Conservation (phyloP, 2,329 filamentous ascomycete genomes). For the Emmonsiellopsis sp. region DNA sequence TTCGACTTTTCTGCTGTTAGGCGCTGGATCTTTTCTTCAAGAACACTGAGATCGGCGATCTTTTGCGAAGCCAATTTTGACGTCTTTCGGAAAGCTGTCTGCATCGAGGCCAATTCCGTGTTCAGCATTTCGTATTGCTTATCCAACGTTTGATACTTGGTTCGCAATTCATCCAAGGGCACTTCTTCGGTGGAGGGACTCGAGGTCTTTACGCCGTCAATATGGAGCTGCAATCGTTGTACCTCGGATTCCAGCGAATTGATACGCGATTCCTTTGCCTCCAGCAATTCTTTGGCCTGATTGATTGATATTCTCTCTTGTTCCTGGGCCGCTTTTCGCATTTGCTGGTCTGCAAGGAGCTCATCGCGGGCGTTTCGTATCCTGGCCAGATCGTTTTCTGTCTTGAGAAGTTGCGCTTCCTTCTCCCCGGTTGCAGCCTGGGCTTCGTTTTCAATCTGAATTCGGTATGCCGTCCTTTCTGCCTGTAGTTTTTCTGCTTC, state of each 20-base stretch:
- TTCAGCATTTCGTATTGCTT: constrained; percentile 77
- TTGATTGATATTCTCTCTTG: constrained; percentile 61
- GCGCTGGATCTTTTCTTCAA: constrained; percentile 70
- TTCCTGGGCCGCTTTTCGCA: constrained; percentile 70
- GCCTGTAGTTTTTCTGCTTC: constrained; percentile 77
- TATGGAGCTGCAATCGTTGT: constrained; percentile 54
- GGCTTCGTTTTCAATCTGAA: constrained; percentile 71
- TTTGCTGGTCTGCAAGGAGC: constrained; percentile 67
- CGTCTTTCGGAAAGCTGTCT: constrained; percentile 83
- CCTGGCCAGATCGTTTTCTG: constrained; percentile 76
- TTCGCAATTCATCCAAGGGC: constrained; percentile 60
- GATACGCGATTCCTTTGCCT: constrained; percentile 73
- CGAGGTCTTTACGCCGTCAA: constrained; percentile 39
- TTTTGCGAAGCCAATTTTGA: constrained; percentile 80
- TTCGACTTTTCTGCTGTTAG: constrained; percentile 85
- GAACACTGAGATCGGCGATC: constrained; percentile 61
- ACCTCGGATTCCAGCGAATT: constrained; percentile 73
- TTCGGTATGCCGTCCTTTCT: constrained; percentile 73
- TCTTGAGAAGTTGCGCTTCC: constrained; percentile 69
- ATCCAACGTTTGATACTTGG: constrained; percentile 65
- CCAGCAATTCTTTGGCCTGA: constrained; percentile 71
- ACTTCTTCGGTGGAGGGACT: constrained; percentile 48
- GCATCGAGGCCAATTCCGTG: constrained; percentile 79
- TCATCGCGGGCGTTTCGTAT: constrained; percentile 82
- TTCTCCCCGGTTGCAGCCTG: constrained; percentile 65